These are phyloP conservation scores for Peronospora farinosa DNA, from an alignment of 352 stramenopile genomes.

Conservation along the genomic window DNA sequence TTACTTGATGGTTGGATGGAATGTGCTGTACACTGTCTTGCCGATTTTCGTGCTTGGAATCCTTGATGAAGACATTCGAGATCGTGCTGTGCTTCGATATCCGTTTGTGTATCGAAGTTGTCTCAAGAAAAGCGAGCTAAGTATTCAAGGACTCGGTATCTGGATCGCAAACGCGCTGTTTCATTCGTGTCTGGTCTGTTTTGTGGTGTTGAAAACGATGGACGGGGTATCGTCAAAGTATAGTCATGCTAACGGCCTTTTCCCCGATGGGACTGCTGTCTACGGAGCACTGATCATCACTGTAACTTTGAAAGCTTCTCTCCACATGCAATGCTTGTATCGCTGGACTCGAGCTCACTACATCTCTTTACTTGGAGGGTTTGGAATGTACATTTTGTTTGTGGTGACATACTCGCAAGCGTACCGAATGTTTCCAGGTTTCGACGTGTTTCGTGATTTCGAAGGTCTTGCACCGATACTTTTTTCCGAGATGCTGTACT, in stretches of 20 bases:
- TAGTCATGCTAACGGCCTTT: constrained; percentile 55
- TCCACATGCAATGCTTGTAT: constrained; percentile 72
- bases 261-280: constrained; percentile 65
- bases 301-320: constrained; percentile 61
- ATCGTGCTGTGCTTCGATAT: constrained; percentile 59
- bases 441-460: constrained; percentile 76
- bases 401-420: constrained; percentile 61
- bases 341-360: constrained; percentile 75
- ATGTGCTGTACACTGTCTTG: constrained; percentile 91
- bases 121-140: constrained; percentile 54
- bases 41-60: constrained; percentile 90
- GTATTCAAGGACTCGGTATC: constrained; percentile 43
- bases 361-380: constrained; percentile 57
- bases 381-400: constrained; percentile 63
- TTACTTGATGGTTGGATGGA: constrained; percentile 91
- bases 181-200: constrained; percentile 70
- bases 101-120: constrained; percentile 78
- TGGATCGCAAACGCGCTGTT: constrained; percentile 75
- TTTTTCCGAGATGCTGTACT: constrained; percentile 51
- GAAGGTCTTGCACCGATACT: constrained; percentile 53
- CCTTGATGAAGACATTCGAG: constrained; percentile 76
- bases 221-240: constrained; percentile 31
- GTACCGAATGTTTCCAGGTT: constrained; percentile 49
- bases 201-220: constrained; percentile 48
- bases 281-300: constrained; percentile 77